Conservation (phyloP, 352 stramenopile species). For the Phytophthora sojae region DNA sequence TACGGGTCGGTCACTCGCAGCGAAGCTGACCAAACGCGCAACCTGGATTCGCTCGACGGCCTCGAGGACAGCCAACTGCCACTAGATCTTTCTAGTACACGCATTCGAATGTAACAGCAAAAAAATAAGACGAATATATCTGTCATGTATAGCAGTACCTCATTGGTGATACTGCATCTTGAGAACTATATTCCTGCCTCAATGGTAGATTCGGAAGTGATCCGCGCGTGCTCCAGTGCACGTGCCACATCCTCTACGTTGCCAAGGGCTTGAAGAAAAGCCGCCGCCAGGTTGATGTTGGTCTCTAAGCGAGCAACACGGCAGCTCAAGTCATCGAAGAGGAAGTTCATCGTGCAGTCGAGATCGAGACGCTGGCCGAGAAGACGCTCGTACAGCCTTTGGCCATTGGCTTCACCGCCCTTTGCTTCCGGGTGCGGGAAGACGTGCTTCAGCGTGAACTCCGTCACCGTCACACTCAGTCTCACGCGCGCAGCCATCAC, state of each 20-base stretch:
- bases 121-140: background rate
- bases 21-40: conserved; percentile 16
- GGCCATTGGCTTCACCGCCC: too few species aligned
- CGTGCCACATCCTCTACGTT: conserved; percentile 9
- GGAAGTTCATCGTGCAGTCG: conserved; percentile 16
- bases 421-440: conserved; percentile 4
- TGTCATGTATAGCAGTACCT: background rate
- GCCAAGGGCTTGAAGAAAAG: conserved; percentile 15
- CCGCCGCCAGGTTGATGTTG: conserved; percentile 6
- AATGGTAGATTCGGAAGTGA: conserved; percentile 14
- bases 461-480: conserved; percentile 12
- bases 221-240: conserved; percentile 15
- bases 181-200: background rate
- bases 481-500: conserved; percentile 1
- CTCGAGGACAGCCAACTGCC: conserved; percentile 16
- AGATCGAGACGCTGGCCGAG: conserved; percentile 9
- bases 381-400: background rate
- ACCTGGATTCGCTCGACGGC: conserved; percentile 17
- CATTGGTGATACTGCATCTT: background rate
- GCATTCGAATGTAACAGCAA: conserved; percentile 26
- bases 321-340: conserved; percentile 16
- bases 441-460: conserved; percentile 2
- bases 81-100: conserved; percentile 22
- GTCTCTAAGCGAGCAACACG: conserved; percentile 20
- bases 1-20: conserved; percentile 11